Conservation (phyloP, 176 grass and related monocot species). For the Triticum timopheevii region DNA sequence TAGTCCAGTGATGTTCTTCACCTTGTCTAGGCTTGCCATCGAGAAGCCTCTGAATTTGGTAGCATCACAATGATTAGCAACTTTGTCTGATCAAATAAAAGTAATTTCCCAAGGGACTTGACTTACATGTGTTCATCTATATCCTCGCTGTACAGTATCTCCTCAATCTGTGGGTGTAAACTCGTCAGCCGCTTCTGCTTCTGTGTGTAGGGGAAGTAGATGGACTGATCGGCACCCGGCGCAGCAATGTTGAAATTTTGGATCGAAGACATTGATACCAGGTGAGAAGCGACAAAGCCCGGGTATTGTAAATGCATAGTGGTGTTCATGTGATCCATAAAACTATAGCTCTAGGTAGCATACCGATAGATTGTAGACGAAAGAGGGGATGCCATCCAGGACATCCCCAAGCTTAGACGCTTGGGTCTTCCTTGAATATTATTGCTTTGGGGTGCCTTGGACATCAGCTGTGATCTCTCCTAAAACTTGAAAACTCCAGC, state of each 20-base stretch:
- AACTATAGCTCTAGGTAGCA: no score
- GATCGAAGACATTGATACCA: conserved; percentile 85
- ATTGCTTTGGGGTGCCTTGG: no score
- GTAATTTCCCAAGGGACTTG: neutral
- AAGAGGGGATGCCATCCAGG: no score
- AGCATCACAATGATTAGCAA: conserved; percentile 24
- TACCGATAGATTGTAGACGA: no score
- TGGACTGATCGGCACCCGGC: conserved; percentile 78
- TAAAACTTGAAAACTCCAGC: no score
- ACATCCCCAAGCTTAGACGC: no score
- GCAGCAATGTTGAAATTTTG: conserved; percentile 93
- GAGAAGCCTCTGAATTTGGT: conserved; percentile 76
- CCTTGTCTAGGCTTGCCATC: conserved; percentile 88
- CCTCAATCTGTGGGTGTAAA: conserved; percentile 74
- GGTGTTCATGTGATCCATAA: conserved; percentile 39
- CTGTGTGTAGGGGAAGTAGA: conserved; percentile 93
- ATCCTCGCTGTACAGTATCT: conserved; percentile 70
- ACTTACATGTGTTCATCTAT: conserved; percentile 78
- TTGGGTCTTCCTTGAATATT: no score
- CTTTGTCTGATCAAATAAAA: neutral
- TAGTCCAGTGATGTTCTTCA: no score
- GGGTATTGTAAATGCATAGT: conserved; percentile 83
- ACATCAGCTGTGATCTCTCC: no score
- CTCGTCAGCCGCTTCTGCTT: conserved; percentile 72
- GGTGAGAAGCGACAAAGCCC: conserved; percentile 71